Base-by-base conservation (phyloP, 257 asterid species). In the Rubia yunnanensis region DNA sequence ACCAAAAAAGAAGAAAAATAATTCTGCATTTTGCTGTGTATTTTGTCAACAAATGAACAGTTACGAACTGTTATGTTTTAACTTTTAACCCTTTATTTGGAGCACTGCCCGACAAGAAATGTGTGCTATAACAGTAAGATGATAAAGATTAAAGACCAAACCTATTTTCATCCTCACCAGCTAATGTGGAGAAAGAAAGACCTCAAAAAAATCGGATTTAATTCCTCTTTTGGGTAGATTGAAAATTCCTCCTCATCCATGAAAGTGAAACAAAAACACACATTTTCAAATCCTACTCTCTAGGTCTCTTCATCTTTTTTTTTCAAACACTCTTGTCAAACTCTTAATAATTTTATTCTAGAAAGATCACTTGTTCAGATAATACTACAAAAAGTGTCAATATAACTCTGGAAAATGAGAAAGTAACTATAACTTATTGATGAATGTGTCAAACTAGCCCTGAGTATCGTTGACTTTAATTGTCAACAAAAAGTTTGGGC, bases 41-140 rank as follows among this genome's bases (percentile, higher is more conserved):
- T 32, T 52, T 65, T 66, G 50, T 46, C 31, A 48, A 52, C 62
- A 52, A 52, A 13, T 6, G 62, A 66, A 66, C 48, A 34, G 26
- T 14, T 15, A 7, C 17, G 52, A 17, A 44, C 44, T 26, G 34
- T 22, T 30, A 22, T 65, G 70, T 65, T 20, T 30, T 41, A 11
- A 41, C 49, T 65, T 20, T 30, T 41, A 11, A 41, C 49, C 49
- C 49, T 41, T 20, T 49, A n/a, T 64, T 32, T 66, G 66, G 67
- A 76, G 72, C 81, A 76, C 77, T 44, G 58, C 71, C 84, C 82
- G 82, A 76, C 82, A 73, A 74, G 70, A 60, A 80, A 68, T 71
- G 67, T 60, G 70, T 74, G 74, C 62, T 10, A 30, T 48, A 62
- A 77, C 79, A 72, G 82, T 68, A 57, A 71, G 50, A 73, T 63